Evolutionary conservation across 169 alveolate species (phyloP).

Genomic region (Plasmodium adleri): DNA sequence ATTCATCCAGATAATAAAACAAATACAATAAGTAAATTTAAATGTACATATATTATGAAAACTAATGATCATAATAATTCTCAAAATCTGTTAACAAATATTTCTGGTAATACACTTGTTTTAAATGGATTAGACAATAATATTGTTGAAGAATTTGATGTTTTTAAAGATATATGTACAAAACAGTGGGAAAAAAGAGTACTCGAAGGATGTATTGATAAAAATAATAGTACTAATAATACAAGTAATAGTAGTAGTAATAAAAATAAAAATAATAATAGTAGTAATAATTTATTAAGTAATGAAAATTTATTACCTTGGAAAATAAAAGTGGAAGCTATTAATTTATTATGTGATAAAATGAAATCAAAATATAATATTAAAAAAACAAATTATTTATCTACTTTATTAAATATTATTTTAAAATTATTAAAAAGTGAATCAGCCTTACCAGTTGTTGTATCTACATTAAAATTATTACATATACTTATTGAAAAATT

Average conservation of each 20-base stretch:
- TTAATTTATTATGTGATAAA: conserved; percentile 57
- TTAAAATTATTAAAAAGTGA: conserved; percentile 57
- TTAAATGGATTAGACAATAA: background rate
- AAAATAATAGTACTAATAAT: background rate
- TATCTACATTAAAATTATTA: conserved; percentile 42
- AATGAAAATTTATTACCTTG: conserved; percentile 75
- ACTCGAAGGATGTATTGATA: conserved; percentile 64
- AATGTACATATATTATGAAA: conserved; percentile 13
- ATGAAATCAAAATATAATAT: conserved; percentile 42
- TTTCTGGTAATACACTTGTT: no score
- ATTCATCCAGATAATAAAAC: background rate
- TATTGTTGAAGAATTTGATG: conserved; percentile 50
- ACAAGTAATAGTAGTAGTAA: background rate
- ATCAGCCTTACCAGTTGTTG: conserved; percentile 72
- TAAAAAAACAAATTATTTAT: conserved; percentile 51
- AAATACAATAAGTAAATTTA: background rate
- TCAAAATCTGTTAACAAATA: background rate
- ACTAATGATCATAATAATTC: background rate
- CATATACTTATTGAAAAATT: conserved; percentile 58
- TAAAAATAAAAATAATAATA: conserved; percentile 6
- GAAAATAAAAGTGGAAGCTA: conserved; percentile 77
- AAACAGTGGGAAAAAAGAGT: conserved; percentile 77
- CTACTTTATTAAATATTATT: conserved; percentile 49
- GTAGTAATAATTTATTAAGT: conserved; percentile 23
- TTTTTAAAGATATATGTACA: conserved; percentile 66